These are phyloP conservation scores for Combretum micranthum DNA, from an alignment of 345 rosid species.

Conservation along the genomic window DNA sequence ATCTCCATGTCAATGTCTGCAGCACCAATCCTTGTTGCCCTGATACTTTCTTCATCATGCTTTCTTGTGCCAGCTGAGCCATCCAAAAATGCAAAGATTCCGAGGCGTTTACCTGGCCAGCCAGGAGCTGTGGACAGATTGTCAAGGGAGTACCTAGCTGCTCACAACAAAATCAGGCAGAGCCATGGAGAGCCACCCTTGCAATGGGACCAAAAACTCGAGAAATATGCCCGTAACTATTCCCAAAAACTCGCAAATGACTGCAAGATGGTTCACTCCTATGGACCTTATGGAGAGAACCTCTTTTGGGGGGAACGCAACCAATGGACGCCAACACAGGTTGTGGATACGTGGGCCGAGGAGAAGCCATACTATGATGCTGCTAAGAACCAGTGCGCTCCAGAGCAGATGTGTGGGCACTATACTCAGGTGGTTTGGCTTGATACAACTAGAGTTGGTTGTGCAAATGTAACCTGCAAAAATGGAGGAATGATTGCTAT, in stretches of 20 bases:
- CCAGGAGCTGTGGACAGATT: no score
- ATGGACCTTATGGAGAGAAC: conserved; percentile 49
- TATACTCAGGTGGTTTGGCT: conserved; percentile 59
- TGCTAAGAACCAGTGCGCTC: conserved; percentile 21
- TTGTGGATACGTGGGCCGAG: conserved; percentile 33
- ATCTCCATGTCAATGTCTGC: no score
- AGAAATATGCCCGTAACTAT: conserved; percentile 30
- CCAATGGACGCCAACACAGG: conserved; percentile 28
- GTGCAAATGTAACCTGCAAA: conserved; percentile 23
- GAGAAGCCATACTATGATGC: conserved; percentile 24
- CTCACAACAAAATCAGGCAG: conserved; percentile 34
- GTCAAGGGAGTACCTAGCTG: conserved; percentile 11
- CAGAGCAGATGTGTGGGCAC: conserved; percentile 35
- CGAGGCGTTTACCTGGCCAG: no score
- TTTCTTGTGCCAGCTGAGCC: no score
- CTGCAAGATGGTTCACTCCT: conserved; percentile 34
- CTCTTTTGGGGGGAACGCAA: conserved; percentile 31
- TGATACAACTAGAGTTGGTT: conserved; percentile 29
- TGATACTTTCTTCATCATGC: no score
- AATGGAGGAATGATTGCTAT: conserved; percentile 26
- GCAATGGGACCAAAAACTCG: conserved; percentile 35
- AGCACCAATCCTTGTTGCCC: no score
- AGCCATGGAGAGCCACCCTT: conserved; percentile 18
- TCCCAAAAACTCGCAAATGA: conserved; percentile 23
- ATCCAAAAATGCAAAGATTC: no score